Evolutionary conservation across 768 basidiomycete genomes (phyloP).

Genomic region (Boletus eberwhitei): DNA sequence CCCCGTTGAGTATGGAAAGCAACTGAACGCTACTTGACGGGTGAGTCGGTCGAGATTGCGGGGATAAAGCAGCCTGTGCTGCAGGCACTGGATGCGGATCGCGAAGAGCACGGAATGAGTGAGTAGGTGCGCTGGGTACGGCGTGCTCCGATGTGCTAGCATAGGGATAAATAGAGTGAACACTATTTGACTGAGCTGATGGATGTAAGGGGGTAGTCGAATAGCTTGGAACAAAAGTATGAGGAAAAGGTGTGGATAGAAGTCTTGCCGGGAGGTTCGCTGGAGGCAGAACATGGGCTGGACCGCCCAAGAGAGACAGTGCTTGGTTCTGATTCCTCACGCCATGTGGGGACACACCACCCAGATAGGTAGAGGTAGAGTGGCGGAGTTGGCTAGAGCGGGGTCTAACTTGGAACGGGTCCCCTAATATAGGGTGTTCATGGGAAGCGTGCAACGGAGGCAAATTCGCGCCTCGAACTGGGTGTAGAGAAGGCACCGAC

Average conservation of each 20-base stretch:
- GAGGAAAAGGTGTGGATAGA: slow-evolving; percentile 12
- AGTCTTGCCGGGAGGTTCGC: slow-evolving; percentile 4
- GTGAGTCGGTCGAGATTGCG: slow-evolving; percentile 15
- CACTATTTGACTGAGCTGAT: slow-evolving; percentile 5
- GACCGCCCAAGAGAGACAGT: slow-evolving; percentile 8
- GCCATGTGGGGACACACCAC: slow-evolving; percentile 8
- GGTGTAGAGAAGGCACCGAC: slow-evolving; percentile 2
- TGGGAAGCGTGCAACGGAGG: slow-evolving; percentile 1
- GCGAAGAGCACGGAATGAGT: slow-evolving; percentile 8
- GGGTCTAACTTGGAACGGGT: slow-evolving; percentile 46
- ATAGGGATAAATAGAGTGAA: slow-evolving; percentile 16
- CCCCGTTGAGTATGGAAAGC: slow-evolving; percentile 36
- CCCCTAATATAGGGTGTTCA: slow-evolving; percentile 11
- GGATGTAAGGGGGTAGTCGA: slow-evolving; percentile 18
- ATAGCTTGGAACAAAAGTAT: slow-evolving; percentile 16
- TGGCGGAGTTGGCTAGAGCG: slow-evolving; percentile 46
- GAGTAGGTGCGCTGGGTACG: slow-evolving; percentile 4
- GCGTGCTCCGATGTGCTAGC: slow-evolving; percentile 7
- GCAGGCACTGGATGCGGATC: slow-evolving; percentile 13
- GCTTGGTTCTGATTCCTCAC: slow-evolving; percentile 16
- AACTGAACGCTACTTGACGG: slow-evolving; percentile 29
- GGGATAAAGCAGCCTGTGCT: slow-evolving; percentile 10
- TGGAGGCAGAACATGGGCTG: slow-evolving; percentile 2
- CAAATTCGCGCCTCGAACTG: slow-evolving; percentile 7
- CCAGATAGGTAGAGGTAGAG: slow-evolving; percentile 17